Evolutionary conservation across 495 filamentous ascomycete genomes (phyloP).

Genomic region (Hypoxylon subgilvum): DNA sequence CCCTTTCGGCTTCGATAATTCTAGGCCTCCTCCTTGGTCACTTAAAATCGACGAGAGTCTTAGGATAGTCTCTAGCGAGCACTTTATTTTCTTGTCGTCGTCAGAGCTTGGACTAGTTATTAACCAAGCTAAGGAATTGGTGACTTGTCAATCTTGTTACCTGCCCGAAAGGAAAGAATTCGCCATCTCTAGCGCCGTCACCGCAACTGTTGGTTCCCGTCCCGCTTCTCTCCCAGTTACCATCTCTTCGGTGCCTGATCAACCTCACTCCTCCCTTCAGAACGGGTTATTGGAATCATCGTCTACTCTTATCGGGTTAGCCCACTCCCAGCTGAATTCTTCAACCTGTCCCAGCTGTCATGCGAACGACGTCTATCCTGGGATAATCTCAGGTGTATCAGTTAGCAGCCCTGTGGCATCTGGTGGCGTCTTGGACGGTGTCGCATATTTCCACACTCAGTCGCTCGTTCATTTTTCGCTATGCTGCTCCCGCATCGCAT

Average conservation of each 20-base stretch:
- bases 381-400: slow-evolving; percentile 21
- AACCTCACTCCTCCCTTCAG: slow-evolving; percentile 6
- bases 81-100: too few species aligned
- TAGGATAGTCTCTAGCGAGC: too few species aligned
- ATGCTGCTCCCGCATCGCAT: slow-evolving; percentile 32
- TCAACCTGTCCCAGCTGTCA: slow-evolving; percentile 8
- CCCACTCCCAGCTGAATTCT: not conserved
- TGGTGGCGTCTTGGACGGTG: slow-evolving; percentile 12
- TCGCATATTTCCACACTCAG: slow-evolving; percentile 15
- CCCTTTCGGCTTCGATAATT: too few species aligned
- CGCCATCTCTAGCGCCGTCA: not conserved
- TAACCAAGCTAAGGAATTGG: too few species aligned
- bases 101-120: too few species aligned
- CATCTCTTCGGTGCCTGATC: not conserved
- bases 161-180: too few species aligned
- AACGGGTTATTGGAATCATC: not conserved
- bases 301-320: not conserved
- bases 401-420: slow-evolving; percentile 10
- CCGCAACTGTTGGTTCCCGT: not conserved
- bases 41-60: too few species aligned
- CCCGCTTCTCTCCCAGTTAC: not conserved
- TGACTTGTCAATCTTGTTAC: too few species aligned
- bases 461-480: slow-evolving; percentile 30
- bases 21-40: too few species aligned
- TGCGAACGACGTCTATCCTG: slow-evolving; percentile 24